Evolutionary conservation across 345 rosid species (phyloP), one percentile per base, ranked within the genome.

Genomic region (Eucalyptus virginea): DNA sequence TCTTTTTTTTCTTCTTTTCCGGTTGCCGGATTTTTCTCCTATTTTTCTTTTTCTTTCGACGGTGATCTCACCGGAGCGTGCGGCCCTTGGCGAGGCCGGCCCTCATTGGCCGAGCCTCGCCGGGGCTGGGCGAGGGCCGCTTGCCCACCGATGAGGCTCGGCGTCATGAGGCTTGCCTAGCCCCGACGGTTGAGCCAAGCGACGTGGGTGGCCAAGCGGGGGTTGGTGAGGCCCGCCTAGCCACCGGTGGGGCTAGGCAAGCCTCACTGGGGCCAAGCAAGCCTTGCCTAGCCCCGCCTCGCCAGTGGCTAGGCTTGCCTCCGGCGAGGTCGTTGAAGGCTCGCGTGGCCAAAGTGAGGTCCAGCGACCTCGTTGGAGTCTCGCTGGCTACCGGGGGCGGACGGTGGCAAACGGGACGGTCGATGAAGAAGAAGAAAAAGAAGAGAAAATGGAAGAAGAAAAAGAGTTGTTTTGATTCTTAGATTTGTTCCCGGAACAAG

Each of bases 341-440:
- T 49, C 3, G 17, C 51, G 6, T 6, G 0, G 0, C 17, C 0
- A 49, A 0, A 3, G 51, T 6, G 0, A 49, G 51, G 51, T 14
- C 6, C 0, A 6, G 17, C 6, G 17, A 49, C 51, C 17, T 49
- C 17, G 2, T 3, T 0, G 2, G 0, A 48, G 50, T 14, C 50
- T 49, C 6, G 16, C 16, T 1, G 6, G 16, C 51, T 1, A 6
- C 1, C 42, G 10, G 48, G 0, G 1, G 13, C 14, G 2, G 4
- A 48, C 0, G 0, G 16, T 1, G 0, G 0, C 3, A 49, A 0
- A 49, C 18, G 18, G 1, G 52, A 19, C 19, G 1, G 2, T 50
- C 19, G 7, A 50, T 50, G 19, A 50, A 50, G 52, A 50, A 50
- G 52, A 50, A 49, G 3, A 49, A 49, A 45, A 48, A 48, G 4